Percentiles rank a stretch among this genome's conserved stretches.
phyloP scores from a whole-genome alignment of 768 basidiomycete species.

The Naganishia kalamii region DNA sequence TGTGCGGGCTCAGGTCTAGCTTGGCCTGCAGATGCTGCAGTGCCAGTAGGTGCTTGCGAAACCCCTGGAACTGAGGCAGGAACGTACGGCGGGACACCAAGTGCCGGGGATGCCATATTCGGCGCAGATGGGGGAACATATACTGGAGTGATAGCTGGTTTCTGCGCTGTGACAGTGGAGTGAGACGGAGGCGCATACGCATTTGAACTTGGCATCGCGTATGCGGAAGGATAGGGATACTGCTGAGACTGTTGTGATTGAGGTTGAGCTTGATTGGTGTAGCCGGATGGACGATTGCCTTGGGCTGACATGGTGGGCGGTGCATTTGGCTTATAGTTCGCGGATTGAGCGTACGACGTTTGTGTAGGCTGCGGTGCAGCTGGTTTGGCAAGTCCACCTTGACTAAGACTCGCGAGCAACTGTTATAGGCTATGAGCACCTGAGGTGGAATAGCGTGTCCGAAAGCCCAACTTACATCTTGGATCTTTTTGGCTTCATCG shows the following conservation, averaged over 20 bases:
- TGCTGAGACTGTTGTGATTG: too few relatives aligned
- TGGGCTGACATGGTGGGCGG: neutral
- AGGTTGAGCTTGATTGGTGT: neutral
- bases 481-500: conserved; percentile 21
- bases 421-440: neutral
- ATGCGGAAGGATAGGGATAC: neutral
- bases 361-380: neutral
- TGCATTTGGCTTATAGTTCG: neutral
- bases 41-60: too few relatives aligned
- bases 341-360: neutral
- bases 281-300: neutral
- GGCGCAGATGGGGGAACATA: neutral
- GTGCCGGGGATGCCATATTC: too few relatives aligned
- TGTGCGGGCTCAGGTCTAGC: neutral
- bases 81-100: too few relatives aligned
- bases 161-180: neutral
- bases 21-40: neutral
- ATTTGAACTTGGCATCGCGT: neutral
- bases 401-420: conserved; percentile 3
- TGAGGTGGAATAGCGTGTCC: too few relatives aligned
- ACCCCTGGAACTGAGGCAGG: too few relatives aligned
- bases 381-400: neutral
- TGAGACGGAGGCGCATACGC: neutral
- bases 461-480: conserved; percentile 11
- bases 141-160: neutral